Base-by-base conservation (phyloP, 78 protist species). In the Speleostelium caveatum region DNA sequence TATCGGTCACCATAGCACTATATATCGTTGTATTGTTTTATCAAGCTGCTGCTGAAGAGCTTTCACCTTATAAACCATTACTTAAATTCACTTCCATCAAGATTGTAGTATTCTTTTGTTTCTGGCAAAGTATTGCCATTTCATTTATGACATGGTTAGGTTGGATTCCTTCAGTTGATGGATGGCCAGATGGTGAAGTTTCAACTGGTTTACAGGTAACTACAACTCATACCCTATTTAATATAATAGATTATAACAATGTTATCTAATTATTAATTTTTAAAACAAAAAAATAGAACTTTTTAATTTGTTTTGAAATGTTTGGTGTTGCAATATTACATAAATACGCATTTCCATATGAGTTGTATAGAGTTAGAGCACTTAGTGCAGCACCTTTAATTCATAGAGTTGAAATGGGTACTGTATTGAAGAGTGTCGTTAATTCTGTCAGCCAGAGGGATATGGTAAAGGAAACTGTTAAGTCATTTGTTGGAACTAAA, bases 281-380 rank as follows among this genome's bases (percentile, higher is more conserved):
- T 12, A n/a, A n/a, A n/a, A n/a, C 33, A 30, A 41, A 62, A 16
- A 45, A 33, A 26, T 42, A 77, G 88, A 78, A 65, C 6, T 17
- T 58, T 17, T 67, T 78, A 35, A 78, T 68, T 38, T 65, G 55
- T 33, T 78, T 78, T 66, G 88, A 78, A 67, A 65, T 78, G 66
- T 78, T 78, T 78, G 63, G 73, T n/a, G 88, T 78, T 14, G 35
- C 88, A 55, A 78, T 78, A 38, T 53, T 78, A 66, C 88, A 78
- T 78, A 56, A 66, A 19, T 78, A 66, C 38, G 90, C 90, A 38
- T 83, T 68, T 22, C 90, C 90, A 69, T 83, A 83, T 24, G 90
- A 83, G 32, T 32, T 83, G 66, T 83, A 83, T 69, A 83, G 90
- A 72, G 90, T 83, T 5, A 72, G 89, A 38, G 89, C 89, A 56